Evolutionary conservation across 768 basidiomycete species (phyloP), one percentile per base, ranked within the genome.

Genomic region (Tylopilus plumbeoviolaceoides): DNA sequence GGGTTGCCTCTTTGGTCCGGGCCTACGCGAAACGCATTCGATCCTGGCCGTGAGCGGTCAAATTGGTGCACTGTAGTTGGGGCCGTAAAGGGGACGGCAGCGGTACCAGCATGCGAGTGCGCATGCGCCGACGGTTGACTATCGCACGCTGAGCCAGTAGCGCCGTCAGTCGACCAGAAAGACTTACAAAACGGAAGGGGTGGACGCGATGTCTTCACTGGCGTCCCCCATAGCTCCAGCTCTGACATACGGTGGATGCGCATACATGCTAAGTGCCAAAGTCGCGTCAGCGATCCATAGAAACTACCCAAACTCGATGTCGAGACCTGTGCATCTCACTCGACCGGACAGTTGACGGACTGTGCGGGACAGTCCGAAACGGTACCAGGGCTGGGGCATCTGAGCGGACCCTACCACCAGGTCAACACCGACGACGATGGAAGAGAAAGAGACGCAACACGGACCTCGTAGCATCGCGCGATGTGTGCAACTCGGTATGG

Each of bases 251-350:
- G 54, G 18, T 28, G 47, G 10, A 14, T 31, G 41, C 10, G 42
- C 27, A n/a, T 53, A 36, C 18, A 40, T 35, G 21, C 57, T 59
- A 31, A 18, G n/a, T 5, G 18, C 39, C 45, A 30, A 12, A 5
- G 4, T 7, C 11, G 8, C 9, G 20, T 61, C 9, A 61, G 50
- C 28, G 17, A 38, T 31, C 42, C 7, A 15, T 35, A 15, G 5
- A 10, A 28, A 21, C 9, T 27, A 38, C 28, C 11, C 30, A 7
- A 4, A 12, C 3, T 36, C 12, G 12, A 10, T 8, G 35, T 15
- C 10, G 47, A 21, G 23, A 62, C 60, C 51, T 54, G 17, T 47
- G 45, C 23, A 48, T 36, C 21, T 53, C 48, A 3, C 11, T 30
- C 27, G 35, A 1, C 6, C 7, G 44, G 20, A 39, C 15, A 4